These are phyloP conservation scores for Rhizodiscina lignyota DNA, from an alignment of 495 filamentous ascomycete species.

Conservation along the genomic window DNA sequence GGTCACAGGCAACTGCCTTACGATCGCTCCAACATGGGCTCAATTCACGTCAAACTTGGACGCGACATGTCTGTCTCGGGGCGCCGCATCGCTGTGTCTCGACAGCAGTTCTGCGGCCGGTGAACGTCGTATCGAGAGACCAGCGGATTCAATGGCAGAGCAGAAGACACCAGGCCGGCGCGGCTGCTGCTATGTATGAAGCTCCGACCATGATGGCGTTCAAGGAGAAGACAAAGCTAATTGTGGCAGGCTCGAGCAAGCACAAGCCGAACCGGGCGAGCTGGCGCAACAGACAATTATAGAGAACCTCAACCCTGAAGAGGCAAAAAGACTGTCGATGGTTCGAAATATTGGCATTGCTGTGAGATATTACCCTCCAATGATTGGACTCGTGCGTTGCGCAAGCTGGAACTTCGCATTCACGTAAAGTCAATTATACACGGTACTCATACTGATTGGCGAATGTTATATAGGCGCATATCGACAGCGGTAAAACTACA, in stretches of 20 bases:
- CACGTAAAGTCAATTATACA: too few relatives aligned
- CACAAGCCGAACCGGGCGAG: slow-evolving; percentile 37
- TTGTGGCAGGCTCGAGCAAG: slow-evolving; percentile 36
- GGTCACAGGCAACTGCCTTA: too few relatives aligned
- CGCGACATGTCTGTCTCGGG: too few relatives aligned
- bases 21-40: too few relatives aligned
- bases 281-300: slow-evolving; percentile 54
- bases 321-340: slow-evolving; percentile 55
- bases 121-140: too few relatives aligned
- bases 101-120: too few relatives aligned
- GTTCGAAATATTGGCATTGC: slow-evolving; percentile 98
- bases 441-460: too few relatives aligned
- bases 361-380: slow-evolving; percentile 43
- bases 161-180: not conserved
- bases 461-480: slow-evolving; percentile 93
- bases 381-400: too few relatives aligned
- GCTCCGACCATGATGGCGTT: not conserved
- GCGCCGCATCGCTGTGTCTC: too few relatives aligned
- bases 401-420: too few relatives aligned
- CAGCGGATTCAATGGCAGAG: not conserved
- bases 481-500: slow-evolving; percentile 97
- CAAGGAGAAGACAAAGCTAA: not conserved
- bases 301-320: slow-evolving; percentile 54
- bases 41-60: too few relatives aligned
- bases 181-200: not conserved